phyloP scores from a whole-genome alignment of 2,329 filamentous ascomycete species.

The Exutisphaerella laricina region DNA sequence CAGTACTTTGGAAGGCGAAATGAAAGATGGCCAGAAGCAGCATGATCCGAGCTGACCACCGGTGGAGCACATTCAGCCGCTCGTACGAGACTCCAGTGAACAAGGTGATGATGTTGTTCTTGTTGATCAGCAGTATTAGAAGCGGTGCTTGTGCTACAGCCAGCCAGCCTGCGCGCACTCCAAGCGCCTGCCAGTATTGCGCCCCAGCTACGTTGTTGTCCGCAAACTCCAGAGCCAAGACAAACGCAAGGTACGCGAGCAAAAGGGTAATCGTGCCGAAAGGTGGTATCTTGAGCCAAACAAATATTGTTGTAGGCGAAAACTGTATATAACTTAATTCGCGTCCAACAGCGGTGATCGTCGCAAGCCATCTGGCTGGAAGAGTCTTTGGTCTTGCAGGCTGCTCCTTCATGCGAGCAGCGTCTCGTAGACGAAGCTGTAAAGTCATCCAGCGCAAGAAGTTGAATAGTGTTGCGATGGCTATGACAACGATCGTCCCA shows the following conservation, averaged over 20 bases:
- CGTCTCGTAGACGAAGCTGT: conserved; percentile 33
- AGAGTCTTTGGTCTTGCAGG: conserved; percentile 32
- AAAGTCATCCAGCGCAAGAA: conserved; percentile 25
- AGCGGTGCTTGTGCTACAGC: conserved; percentile 36
- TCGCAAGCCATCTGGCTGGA: conserved; percentile 25
- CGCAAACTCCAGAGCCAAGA: conserved; percentile 27
- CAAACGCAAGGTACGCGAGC: conserved; percentile 23
- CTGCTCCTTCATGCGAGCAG: conserved; percentile 28
- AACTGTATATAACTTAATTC: conserved; percentile 34
- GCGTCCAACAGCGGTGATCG: conserved; percentile 32
- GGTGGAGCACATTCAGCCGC: conserved; percentile 33
- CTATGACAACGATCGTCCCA: conserved; percentile 34
- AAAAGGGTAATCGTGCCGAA: conserved; percentile 25
- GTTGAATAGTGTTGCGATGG: conserved; percentile 31
- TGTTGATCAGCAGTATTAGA: conserved; percentile 37
- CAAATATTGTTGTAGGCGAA: conserved; percentile 20
- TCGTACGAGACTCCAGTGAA: conserved; percentile 32
- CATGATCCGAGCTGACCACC: conserved; percentile 34
- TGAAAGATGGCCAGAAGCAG: conserved; percentile 30
- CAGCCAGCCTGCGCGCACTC: conserved; percentile 35
- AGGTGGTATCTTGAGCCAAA: conserved; percentile 26
- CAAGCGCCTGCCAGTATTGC: conserved; percentile 26
- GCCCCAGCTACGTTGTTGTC: conserved; percentile 22
- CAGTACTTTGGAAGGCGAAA: conserved; percentile 25
- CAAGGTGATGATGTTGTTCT: conserved; percentile 34